Base-by-base conservation (phyloP, 805 yeast genomes). In the Brettanomyces anomalus region DNA sequence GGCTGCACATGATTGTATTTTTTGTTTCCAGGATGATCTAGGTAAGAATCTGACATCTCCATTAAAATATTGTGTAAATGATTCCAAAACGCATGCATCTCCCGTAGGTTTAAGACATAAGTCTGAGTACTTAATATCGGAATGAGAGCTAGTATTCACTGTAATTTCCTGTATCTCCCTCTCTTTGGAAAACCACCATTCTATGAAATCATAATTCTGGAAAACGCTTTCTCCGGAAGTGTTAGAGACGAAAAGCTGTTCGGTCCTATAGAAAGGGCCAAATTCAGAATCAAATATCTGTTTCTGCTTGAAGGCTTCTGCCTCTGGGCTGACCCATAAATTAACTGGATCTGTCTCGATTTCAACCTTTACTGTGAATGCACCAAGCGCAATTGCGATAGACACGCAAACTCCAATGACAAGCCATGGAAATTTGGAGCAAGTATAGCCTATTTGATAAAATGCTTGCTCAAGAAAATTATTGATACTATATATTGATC, bases 141-240 rank as follows among this genome's bases (percentile, higher is more conserved):
- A n/a, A 8, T 32, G 8, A n/a, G 34, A n/a, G 42, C 49, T 45
- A 33, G 55, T 21, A 37, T 32, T 49, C 45, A 57, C 57, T 54
- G 44, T 60, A 37, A 66, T 42, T 6, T 52, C 49, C 5, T 62
- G 56, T 1, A 82, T 71, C 35, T 80, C 74, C 4, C 55, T 44
- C 59, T 90, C 97, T 20, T 78, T 79, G n/a, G 72, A 76, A 53
- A 82, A 81, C 95, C 96, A 88, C 97, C 97, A 90, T 48, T 77
- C 57, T 17, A 89, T 56, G 2, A 79, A 77, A 0, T 76, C 79
- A 70, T 86, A 85, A 28, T 72, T 70, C 42, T 60, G 61, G 21
- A 74, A 54, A 30, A 90, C 64, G 0, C 90, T 81, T 0, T 79
- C 74, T 15, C 11, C 14, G 3, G 84, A 69, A 17, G 77, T 77